These are phyloP conservation scores for Tulasnella sp. DNA, from an alignment of 768 basidiomycete species.

Conservation along the genomic window DNA sequence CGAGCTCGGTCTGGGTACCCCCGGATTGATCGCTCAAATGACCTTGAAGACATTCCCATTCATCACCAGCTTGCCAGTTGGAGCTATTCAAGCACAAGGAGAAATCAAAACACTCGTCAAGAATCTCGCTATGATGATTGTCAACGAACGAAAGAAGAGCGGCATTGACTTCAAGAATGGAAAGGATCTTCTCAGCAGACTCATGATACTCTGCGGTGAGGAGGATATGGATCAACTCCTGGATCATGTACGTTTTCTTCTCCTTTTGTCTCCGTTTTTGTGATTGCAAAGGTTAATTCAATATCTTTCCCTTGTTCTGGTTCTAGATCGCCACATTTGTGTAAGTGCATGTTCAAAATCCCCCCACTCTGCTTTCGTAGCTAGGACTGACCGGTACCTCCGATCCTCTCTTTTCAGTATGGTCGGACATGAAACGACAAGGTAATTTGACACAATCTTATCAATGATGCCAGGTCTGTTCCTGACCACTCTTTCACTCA, in stretches of 20 bases:
- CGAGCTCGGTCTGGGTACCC: slow-evolving; percentile 18
- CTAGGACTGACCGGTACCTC: background rate
- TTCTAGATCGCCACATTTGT: slow-evolving; percentile 27
- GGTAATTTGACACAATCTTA: too few relatives aligned
- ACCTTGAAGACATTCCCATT: slow-evolving; percentile 23
- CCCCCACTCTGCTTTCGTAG: background rate
- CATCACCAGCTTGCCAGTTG: slow-evolving; percentile 23
- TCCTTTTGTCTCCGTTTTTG: too few relatives aligned
- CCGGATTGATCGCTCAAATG: slow-evolving; percentile 18
- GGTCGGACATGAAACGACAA: slow-evolving; percentile 33
- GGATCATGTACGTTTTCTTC: slow-evolving; percentile 15
- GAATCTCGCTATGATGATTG: slow-evolving; percentile 10
- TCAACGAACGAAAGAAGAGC: background rate
- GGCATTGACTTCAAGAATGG: slow-evolving; percentile 3
- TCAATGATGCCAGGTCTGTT: too few relatives aligned
- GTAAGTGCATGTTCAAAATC: slow-evolving; percentile 16
- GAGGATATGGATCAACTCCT: slow-evolving; percentile 17
- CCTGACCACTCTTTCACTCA: too few relatives aligned
- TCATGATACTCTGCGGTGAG: background rate
- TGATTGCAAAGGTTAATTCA: slow-evolving; percentile 4
- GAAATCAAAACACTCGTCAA: slow-evolving; percentile 23
- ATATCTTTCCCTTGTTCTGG: slow-evolving; percentile 10
- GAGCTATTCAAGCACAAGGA: slow-evolving; percentile 22
- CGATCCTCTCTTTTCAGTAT: slow-evolving; percentile 22
- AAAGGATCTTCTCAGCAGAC: slow-evolving; percentile 15